These are phyloP conservation scores for Trichoderma sp. DNA, from an alignment of 2,329 filamentous ascomycete species.

Conservation along the genomic window DNA sequence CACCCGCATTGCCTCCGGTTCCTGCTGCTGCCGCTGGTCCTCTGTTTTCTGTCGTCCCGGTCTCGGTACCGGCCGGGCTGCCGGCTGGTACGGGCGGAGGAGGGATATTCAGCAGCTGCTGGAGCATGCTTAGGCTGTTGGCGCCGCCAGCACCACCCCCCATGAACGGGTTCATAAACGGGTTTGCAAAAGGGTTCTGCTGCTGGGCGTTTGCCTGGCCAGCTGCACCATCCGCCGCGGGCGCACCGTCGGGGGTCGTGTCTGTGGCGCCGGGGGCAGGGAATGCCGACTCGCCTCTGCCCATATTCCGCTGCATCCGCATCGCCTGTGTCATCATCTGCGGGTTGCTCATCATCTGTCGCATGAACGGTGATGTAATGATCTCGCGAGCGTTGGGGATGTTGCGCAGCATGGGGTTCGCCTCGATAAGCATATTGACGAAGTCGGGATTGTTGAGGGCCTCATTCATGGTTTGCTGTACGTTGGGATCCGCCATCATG, in stretches of 20 bases:
- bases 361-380: slow-evolving; percentile 82
- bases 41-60: slow-evolving; percentile 22
- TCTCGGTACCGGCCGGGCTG: slow-evolving; percentile 19
- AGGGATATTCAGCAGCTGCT: slow-evolving; percentile 29
- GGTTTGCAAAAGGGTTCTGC: slow-evolving; percentile 44
- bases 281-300: slow-evolving; percentile 60
- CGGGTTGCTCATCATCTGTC: slow-evolving; percentile 90
- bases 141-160: slow-evolving; percentile 24
- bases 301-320: slow-evolving; percentile 74
- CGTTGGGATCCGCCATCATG: slow-evolving; percentile 85
- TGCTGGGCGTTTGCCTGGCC: slow-evolving; percentile 1
- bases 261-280: slow-evolving; percentile 91
- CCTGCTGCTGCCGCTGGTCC: slow-evolving; percentile 16
- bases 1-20: slow-evolving; percentile 17
- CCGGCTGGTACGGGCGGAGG: background rate
- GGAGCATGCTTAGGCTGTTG: slow-evolving; percentile 20
- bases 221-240: slow-evolving; percentile 27
- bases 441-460: slow-evolving; percentile 93
- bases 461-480: slow-evolving; percentile 86
- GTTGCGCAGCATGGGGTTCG: slow-evolving; percentile 77
- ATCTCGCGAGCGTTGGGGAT: slow-evolving; percentile 78
- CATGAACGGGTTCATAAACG: slow-evolving; percentile 30
- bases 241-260: slow-evolving; percentile 62
- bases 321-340: slow-evolving; percentile 78
- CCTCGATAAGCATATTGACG: slow-evolving; percentile 89